Evolutionary conservation across 129 eudicot species (phyloP), one percentile per base, ranked within the genome.

Genomic region (Pseudognaphalium luteoalbum): DNA sequence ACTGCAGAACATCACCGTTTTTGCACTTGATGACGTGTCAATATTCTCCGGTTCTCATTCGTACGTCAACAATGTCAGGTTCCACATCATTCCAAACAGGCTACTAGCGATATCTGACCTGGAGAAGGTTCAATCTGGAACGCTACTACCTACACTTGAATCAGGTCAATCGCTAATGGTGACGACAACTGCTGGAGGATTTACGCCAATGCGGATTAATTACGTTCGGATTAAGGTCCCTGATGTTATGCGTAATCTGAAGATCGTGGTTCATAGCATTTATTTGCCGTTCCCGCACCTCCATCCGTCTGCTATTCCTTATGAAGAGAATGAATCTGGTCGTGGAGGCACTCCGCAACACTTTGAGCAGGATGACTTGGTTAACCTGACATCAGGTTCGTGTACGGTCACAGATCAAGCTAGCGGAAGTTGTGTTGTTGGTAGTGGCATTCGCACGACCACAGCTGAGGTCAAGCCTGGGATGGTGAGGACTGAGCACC

Each of bases 191-290:
- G 83, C 87, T 1, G 92, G 81, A 0, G 90, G 89, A 65, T 85
- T 81, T 35, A 78, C 87, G 17, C 96, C 97, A 17, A 72, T 87
- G 86, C 83, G 87, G 81, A 90, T 88, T 21, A 91, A 88, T 74
- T 91, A 84, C 78, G 87, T 81, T 29, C 81, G 88, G 69, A 83
- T 91, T 71, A 83, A 75, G 78, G 87, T 75, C 6, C 83, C 88
- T 67, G 91, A 91, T 74, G 59, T 91, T 32, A 85, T 91, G 82
- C 72, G 79, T 4, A 88, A 91, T 80, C 67, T 77, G 63, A 86
- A 86, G 78, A 81, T 91, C 41, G 97, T 86, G 61, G 91, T 91
- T 76, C 97, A 91, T 73, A 88, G 86, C 71, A 76, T 91, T 69
- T 84, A 87, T 7, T 22, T 75, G 74, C 97, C 91, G 30, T 91